Conservation (phyloP, 805 yeast species). For the Yarrowia keelungensis region DNA sequence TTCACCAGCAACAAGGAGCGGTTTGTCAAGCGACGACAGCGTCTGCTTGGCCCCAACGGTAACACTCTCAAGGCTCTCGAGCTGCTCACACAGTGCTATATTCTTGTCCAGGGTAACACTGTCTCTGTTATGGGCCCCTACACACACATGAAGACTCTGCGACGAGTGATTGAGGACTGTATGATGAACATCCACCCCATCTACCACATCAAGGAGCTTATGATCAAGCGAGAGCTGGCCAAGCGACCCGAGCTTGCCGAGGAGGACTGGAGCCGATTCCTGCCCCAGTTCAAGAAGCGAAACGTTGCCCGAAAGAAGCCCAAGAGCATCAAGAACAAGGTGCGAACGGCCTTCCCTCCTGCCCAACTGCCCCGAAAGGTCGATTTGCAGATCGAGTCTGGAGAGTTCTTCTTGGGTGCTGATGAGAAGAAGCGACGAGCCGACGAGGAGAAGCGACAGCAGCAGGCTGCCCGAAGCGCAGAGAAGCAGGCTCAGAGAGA, state of each 20-base stretch:
- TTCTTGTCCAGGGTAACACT: slow-evolving; percentile 95
- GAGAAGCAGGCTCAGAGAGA: slow-evolving; percentile 72
- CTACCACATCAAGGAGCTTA: slow-evolving; percentile 93
- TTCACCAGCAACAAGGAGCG: slow-evolving; percentile 89
- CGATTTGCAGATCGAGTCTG: slow-evolving; percentile 96
- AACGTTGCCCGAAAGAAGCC: slow-evolving; percentile 94
- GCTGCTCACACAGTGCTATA: slow-evolving; percentile 91
- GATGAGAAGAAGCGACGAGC: slow-evolving; percentile 76
- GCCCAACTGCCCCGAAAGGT: slow-evolving; percentile 95
- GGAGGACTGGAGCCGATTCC: slow-evolving; percentile 95
- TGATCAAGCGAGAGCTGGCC: slow-evolving; percentile 95
- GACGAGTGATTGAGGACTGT: slow-evolving; percentile 96
- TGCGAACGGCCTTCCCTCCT: slow-evolving; percentile 99
- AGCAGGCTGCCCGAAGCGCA: slow-evolving; percentile 73
- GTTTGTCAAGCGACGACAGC: slow-evolving; percentile 92
- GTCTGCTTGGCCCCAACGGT: slow-evolving; percentile 96
- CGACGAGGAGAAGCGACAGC: slow-evolving; percentile 76
- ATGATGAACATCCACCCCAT: slow-evolving; percentile 98
- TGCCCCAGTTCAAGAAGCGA: slow-evolving; percentile 96
- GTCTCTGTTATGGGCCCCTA: slow-evolving; percentile 97
- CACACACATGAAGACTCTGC: slow-evolving; percentile 87
- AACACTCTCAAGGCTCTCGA: slow-evolving; percentile 96
- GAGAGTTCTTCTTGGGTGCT: slow-evolving; percentile 94
- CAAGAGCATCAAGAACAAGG: slow-evolving; percentile 72
- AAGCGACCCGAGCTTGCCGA: slow-evolving; percentile 93